Evolutionary conservation across 768 basidiomycete species (phyloP), one percentile per base, ranked within the genome.

Genomic region (Psilocybe cyanescens): DNA sequence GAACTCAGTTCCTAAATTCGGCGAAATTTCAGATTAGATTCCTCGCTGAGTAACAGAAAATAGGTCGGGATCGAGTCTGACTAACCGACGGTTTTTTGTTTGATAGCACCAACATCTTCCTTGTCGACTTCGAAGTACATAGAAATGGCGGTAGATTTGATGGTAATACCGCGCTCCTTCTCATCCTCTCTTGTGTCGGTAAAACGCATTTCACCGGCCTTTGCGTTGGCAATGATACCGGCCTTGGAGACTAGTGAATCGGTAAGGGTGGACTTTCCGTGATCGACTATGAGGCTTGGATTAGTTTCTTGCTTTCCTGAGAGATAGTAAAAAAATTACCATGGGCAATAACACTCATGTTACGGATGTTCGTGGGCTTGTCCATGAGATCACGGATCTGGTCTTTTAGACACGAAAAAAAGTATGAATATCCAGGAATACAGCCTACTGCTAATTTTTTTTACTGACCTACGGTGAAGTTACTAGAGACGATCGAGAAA

Each of bases 81-180:
- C 85, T 60, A 68, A 92, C 95, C 95, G 0, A 87, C 86, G 46
- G 95, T 97, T 82, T 98, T 95, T 83, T 99, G 97, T 76, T 92
- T 90, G 78, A 99, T 91, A 58, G 88, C 81, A 8, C 76, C 66
- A 31, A 97, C 72, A 61, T 98, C 94, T 9, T 97, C 96, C 84
- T 97, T 94, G 74, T 84, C 77, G 72, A 99, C 86, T 81, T 95
- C 89, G 76, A 99, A 99, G 81, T 98, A 99, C 97, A 99, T 99
- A 61, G 97, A 97, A 76, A 99, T 97, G 71, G 96, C 97, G 33
- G 97, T 99, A 48, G 96, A 99, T 82, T 99, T 99, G 81, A 99
- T 99, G 56, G 97, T 99, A 72, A 99, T 99, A 83, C 97, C 97
- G 78, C 97, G 95, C 76, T 99, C 97, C 75, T 97, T 98, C 84